phyloP scores from a whole-genome alignment of 345 rosid species.

The Eucalyptus microcorys region DNA sequence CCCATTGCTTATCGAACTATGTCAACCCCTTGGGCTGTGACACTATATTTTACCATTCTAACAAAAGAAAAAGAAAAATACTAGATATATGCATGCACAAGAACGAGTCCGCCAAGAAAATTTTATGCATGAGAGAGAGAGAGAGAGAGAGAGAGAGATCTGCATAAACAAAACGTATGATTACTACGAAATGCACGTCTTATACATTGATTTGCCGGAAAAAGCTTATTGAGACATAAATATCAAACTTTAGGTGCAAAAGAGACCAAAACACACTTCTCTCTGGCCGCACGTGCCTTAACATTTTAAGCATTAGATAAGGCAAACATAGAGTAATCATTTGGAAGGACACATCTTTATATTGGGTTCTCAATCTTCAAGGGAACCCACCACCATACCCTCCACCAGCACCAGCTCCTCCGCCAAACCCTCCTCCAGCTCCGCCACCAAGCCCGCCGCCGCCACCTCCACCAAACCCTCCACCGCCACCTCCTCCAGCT shows the following conservation, averaged over 20 bases:
- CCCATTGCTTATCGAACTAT: neutral
- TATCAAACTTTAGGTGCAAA: neutral
- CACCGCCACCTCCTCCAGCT: slow-evolving; percentile 7
- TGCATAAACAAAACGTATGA: neutral
- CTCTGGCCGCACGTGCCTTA: neutral
- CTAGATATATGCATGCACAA: neutral
- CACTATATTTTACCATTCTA: neutral
- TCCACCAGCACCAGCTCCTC: slow-evolving; percentile 18
- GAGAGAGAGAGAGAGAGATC: neutral
- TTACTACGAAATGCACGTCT: neutral
- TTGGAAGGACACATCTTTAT: neutral
- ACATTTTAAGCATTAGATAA: neutral
- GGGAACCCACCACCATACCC: slow-evolving; percentile 18
- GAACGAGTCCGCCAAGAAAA: neutral
- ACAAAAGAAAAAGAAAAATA: neutral
- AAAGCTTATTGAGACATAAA: neutral
- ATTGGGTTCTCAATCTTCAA: neutral
- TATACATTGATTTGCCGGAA: neutral
- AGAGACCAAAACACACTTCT: neutral
- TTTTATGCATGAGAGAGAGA: neutral
- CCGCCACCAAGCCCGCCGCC: neutral
- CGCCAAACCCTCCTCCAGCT: slow-evolving; percentile 12
- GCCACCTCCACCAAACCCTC: neutral
- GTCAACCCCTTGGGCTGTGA: neutral
- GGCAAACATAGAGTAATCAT: neutral